Evolutionary conservation across 2,329 filamentous ascomycete genomes (phyloP), one percentile per base, ranked within the genome.

Genomic region (Ceratocystis cubensis): DNA sequence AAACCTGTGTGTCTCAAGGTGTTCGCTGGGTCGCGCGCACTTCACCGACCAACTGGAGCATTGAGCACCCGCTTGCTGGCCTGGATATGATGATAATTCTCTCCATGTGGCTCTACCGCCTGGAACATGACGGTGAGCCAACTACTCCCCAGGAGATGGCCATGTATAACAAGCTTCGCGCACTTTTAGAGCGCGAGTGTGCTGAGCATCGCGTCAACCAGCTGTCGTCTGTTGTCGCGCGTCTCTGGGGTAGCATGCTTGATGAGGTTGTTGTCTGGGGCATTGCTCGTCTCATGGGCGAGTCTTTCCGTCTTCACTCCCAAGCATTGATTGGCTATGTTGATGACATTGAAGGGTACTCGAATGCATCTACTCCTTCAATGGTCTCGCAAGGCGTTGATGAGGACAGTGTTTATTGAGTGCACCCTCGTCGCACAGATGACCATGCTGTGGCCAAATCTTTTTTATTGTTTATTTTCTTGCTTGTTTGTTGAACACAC

Each of bases 181-280:
- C 87, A 75, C 81, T 97, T 72, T 96, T 96, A 73, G 90, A 94
- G 72, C 66, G 66, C 7, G 66, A 68, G 57, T 68, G 66, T 37
- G 22, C 59, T 28, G 63, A 68, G 13, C 48, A 22, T 20, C 93
- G 95, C 73, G 92, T 97, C 73, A 85, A 89, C 65, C 62, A 66
- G 13, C 82, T 86, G 64, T 96, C 93, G 79, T 94, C 92, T n/a
- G 91, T 91, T 64, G 93, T 99, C 56, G 92, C 93, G 69, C 86
- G 90, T 72, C 85, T 97, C 59, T 99, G 94, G 94, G 94, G 93
- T 72, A 93, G 91, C 70, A 96, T 97, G 88, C 86, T 97, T 70
- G 94, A 97, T 74, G 94, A 96, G 78, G 94, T 97, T 70, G 93
- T 97, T 71, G 94, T 99, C 69, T 97, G 94, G 94, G 94, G 94